These are phyloP conservation scores for Macrocybe gigantea DNA, from an alignment of 768 basidiomycete species.

Conservation along the genomic window DNA sequence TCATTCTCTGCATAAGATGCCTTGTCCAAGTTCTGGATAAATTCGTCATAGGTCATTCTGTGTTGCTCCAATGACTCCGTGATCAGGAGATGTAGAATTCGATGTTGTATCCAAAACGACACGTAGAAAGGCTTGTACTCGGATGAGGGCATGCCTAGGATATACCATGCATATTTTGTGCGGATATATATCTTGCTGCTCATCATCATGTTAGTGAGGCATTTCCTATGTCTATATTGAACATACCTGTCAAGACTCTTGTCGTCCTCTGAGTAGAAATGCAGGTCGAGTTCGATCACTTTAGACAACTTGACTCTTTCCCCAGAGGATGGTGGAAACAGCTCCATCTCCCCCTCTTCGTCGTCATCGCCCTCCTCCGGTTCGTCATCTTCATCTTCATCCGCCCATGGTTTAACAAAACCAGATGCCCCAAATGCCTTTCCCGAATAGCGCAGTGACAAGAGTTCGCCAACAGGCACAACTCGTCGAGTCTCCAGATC, in stretches of 20 bases:
- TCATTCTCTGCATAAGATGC: constrained; percentile 24
- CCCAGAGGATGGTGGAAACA: constrained; percentile 4
- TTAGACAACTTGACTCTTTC: constrained; percentile 30
- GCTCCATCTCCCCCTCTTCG: constrained; percentile 22
- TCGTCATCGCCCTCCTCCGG: constrained; percentile 14
- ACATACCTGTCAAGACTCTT: constrained; percentile 41
- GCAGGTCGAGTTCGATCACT: constrained; percentile 43
- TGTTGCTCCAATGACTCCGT: constrained; percentile 25
- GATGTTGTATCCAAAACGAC: constrained; percentile 45
- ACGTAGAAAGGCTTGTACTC: constrained; percentile 40
- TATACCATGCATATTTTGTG: constrained; percentile 66
- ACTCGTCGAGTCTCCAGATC: constrained; percentile 28
- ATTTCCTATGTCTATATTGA: background rate
- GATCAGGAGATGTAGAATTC: constrained; percentile 43
- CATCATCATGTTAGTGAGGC: background rate
- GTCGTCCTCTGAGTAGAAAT: constrained; percentile 25
- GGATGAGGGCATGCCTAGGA: constrained; percentile 44
- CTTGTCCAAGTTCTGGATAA: constrained; percentile 26
- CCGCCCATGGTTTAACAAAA: constrained; percentile 32
- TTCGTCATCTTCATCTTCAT: constrained; percentile 24
- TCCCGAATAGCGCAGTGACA: constrained; percentile 21
- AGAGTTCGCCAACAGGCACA: constrained; percentile 34
- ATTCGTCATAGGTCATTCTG: constrained; percentile 31
- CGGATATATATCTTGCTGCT: constrained; percentile 58
- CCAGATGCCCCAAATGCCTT: constrained; percentile 32